Base-by-base conservation (phyloP, 345 rosid species). In the Salix koriyanagi region DNA sequence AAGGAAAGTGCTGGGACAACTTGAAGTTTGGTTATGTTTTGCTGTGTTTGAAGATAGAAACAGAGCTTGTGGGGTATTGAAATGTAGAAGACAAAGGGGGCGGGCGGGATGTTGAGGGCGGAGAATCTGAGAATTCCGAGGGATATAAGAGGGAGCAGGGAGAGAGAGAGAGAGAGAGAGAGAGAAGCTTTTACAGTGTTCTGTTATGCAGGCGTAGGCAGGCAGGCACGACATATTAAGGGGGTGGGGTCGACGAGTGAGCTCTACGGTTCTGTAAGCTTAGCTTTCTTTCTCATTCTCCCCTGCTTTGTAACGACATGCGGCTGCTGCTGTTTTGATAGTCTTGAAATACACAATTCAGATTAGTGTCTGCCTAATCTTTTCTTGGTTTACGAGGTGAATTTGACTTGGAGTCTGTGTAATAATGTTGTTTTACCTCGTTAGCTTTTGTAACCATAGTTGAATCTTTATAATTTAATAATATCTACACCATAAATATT, bases 161-260 rank as follows among this genome's bases (percentile, higher is more conserved):
- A 3, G 28, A 28, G 28, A 28, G 28, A 28, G 28, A 28, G 30
- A 23, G 12, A n/a, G 85, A 84, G 74, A 76, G 75, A 42, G 71
- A 11, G 64, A 66, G 36, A 25, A 6, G 52, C 75, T 79, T 80
- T 89, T 77, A 66, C 86, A 90, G 91, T 76, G 85, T 82, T 81
- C 72, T 76, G 90, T 79, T 84, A 42, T 73, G 13, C 46, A 12
- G 14, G 46, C 23, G 64, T 12, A 13, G 28, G 28, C 25, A 58
- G 28, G 28, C 64, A 58, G 64, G 85, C 76, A 78, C 84, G 87
- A 82, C 88, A 87, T 61, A 50, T 62, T 50, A 15, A 23, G 39
- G 72, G 79, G 64, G 36, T 52, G 68, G 79, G 64, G 36, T 79
- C 81, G 73, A 74, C 70, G 61, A 66, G 32, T 26, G 37, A 16